Evolutionary conservation across 2,329 filamentous ascomycete species (phyloP), one percentile per base, ranked within the genome.

Genomic region (Penicillium sp.): DNA sequence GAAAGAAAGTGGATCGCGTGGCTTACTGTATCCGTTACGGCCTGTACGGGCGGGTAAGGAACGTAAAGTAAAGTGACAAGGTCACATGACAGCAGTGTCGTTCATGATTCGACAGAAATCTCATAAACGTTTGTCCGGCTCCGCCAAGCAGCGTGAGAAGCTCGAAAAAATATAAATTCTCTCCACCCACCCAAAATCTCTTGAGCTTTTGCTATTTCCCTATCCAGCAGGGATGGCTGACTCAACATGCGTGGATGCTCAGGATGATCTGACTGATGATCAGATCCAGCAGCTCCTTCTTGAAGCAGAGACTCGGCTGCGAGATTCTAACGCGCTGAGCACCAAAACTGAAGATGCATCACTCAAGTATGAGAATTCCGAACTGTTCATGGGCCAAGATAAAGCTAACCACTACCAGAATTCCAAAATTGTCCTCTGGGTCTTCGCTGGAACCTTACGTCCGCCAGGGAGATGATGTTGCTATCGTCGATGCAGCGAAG

Each of bases 271-370:
- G 53, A 80, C 78, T 31, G 82, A 87, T 64, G 78, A 81, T 56
- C 79, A 86, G 63, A 79, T 88, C 42, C 77, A 82, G 46, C 72
- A 79, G 63, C 74, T 88, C 48, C 76, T 88, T 43, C 75, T 76
- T 46, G 77, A 85, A 68, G 84, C 85, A 48, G 82, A 86, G 61
- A 67, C 71, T 51, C 77, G 84, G 54, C 69, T 87, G 54, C 68
- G 59, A 59, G 64, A 65, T 57, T 59, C 50, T 46, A 49, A 54
- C 40, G 58, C 55, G 46, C 50, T 60, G 52, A 31, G 46, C 47
- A 36, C 53, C 43, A 41, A 56, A 41, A 56, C 51, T 45, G 41
- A 45, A 12, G 51, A 58, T 35, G 29, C 39, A 18, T 55, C 52
- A 14, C 19, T 62, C 61, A 45, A 25, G 42, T 39, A 45, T 29